A percentile compares a stretch with the other conserved stretches of the same genome.
These are phyloP conservation scores for Monosporascus cannonballus DNA, from an alignment of 2,329 filamentous ascomycete genomes.

Conservation along the genomic window DNA sequence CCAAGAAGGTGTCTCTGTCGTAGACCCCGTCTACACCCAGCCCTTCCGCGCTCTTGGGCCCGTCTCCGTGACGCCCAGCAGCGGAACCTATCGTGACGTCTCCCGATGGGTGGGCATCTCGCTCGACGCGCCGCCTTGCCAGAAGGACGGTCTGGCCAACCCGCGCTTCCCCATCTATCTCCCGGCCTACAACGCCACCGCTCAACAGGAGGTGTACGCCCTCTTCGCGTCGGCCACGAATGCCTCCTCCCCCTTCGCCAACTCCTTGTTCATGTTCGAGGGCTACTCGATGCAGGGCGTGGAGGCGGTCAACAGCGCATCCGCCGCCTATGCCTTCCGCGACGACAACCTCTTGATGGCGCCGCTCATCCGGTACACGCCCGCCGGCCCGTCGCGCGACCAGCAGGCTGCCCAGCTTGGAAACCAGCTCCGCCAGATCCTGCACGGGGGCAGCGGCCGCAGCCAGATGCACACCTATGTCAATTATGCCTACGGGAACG, in stretches of 20 bases:
- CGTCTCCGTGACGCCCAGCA: conserved; percentile 20
- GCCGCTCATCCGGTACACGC: conserved; percentile 31
- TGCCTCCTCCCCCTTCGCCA: conserved; percentile 21
- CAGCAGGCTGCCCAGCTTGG: conserved; percentile 28
- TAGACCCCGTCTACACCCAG: conserved; percentile 33
- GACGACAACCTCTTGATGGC: conserved; percentile 35
- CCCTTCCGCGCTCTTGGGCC: conserved; percentile 37
- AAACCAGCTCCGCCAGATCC: conserved; percentile 30
- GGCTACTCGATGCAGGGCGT: conserved; percentile 44
- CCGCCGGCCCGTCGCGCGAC: conserved; percentile 26
- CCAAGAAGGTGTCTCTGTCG: conserved; percentile 34
- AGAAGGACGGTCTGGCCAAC: conserved; percentile 33
- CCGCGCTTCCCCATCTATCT: conserved; percentile 40
- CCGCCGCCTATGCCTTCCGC: conserved; percentile 41
- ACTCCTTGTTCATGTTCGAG: conserved; percentile 49
- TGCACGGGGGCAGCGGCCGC: conserved; percentile 23
- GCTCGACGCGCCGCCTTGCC: conserved; percentile 30
- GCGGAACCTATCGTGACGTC: conserved; percentile 40
- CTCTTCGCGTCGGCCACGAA: conserved; percentile 24
- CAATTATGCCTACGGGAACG: conserved; percentile 31
- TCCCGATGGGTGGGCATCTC: conserved; percentile 36
- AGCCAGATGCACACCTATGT: conserved; percentile 21
- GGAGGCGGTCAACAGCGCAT: conserved; percentile 24
- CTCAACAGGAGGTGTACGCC: conserved; percentile 25
- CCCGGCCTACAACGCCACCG: conserved; percentile 27